phyloP scores from a whole-genome alignment of 495 filamentous ascomycete species.

The Hypoxylon lienhwacheense region DNA sequence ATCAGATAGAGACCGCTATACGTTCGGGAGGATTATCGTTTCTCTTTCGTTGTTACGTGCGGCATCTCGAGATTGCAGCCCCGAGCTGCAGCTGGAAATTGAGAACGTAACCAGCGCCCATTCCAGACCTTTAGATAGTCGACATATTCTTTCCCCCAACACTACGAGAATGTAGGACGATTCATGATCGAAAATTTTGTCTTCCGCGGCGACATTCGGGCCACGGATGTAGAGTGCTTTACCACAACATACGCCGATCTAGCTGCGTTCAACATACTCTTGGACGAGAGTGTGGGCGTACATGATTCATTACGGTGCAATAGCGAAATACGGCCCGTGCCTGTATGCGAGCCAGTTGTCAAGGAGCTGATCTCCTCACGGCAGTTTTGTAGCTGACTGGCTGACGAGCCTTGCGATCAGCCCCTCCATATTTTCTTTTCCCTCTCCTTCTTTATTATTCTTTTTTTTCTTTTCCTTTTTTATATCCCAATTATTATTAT shows the following conservation, averaged over 20 bases:
- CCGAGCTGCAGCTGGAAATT: constrained; percentile 34
- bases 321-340: constrained; percentile 28
- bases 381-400: constrained; percentile 40
- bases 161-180: constrained; percentile 29
- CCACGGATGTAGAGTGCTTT: constrained; percentile 9
- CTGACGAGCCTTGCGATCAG: constrained; percentile 39
- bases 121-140: constrained; percentile 27
- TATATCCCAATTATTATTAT: too few relatives aligned
- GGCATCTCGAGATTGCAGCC: constrained; percentile 34
- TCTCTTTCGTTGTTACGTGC: constrained; percentile 30
- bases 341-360: constrained; percentile 36
- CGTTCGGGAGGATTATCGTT: constrained; percentile 6
- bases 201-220: constrained; percentile 9
- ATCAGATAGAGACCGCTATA: constrained; percentile 13
- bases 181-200: constrained; percentile 12
- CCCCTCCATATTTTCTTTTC: constrained; percentile 27
- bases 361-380: constrained; percentile 33
- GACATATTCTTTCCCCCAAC: constrained; percentile 30
- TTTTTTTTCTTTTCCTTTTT: background rate
- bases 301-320: constrained; percentile 31
- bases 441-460: background rate
- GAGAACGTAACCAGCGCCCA: constrained; percentile 31
- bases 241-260: constrained; percentile 25
- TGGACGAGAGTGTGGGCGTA: constrained; percentile 12
- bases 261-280: constrained; percentile 16